These are phyloP conservation scores for Cryptosporidium ubiquitum DNA, from an alignment of 169 alveolate species.

Conservation along the genomic window DNA sequence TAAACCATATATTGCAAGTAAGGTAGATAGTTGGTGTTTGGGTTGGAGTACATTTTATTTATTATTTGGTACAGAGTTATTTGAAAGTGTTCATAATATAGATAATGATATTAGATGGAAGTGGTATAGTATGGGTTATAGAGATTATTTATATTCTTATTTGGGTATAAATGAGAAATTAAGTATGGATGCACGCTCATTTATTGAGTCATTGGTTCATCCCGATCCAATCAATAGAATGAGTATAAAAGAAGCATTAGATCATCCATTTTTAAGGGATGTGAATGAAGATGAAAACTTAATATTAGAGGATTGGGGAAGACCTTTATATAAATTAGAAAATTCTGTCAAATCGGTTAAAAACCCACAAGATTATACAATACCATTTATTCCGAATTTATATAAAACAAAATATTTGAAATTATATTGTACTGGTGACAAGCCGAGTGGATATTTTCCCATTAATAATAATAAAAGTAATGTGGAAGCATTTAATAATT, in stretches of 20 bases:
- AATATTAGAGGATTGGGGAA: slow-evolving; percentile 39
- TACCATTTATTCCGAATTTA: slow-evolving; percentile 42
- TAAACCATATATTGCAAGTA: slow-evolving; percentile 74
- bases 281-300: slow-evolving; percentile 24
- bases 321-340: background rate
- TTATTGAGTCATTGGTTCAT: slow-evolving; percentile 39
- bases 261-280: slow-evolving; percentile 47
- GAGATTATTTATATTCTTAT: slow-evolving; percentile 61
- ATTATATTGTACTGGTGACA: slow-evolving; percentile 38
- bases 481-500: background rate
- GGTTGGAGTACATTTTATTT: slow-evolving; percentile 79
- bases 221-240: slow-evolving; percentile 43
- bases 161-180: slow-evolving; percentile 36
- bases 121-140: slow-evolving; percentile 61
- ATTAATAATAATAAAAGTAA: background rate
- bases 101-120: slow-evolving; percentile 68
- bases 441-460: slow-evolving; percentile 61
- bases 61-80: slow-evolving; percentile 46
- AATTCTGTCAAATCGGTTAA: background rate
- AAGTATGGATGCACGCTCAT: slow-evolving; percentile 28
- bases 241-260: slow-evolving; percentile 36
- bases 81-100: slow-evolving; percentile 59
- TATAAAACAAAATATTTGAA: slow-evolving; percentile 34
- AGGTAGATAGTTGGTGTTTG: slow-evolving; percentile 78
- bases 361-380: background rate